A percentile compares a stretch with the other conserved stretches of the same genome.
phyloP scores from a whole-genome alignment of 176 grass and related monocot genomes.

The Eremochloa ophiuroides region DNA sequence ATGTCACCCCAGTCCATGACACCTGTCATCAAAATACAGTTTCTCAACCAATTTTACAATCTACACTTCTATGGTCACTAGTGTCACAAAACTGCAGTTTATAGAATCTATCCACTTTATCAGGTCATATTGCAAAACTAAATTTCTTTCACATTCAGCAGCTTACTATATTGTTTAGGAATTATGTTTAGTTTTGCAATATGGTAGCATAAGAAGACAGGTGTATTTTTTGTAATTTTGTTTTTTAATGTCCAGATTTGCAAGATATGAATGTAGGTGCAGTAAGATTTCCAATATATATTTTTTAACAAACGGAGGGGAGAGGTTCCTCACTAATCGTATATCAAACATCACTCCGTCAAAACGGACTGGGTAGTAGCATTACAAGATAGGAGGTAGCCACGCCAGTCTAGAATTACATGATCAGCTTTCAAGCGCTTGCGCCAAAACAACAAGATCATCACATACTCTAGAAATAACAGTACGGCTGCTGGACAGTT shows the following conservation, averaged over 20 bases:
- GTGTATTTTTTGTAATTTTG: neutral
- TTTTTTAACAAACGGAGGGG: no score
- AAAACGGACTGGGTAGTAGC: no score
- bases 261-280: neutral
- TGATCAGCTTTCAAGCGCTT: no score
- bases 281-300: neutral
- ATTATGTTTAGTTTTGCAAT: neutral
- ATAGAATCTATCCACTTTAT: neutral
- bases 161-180: neutral
- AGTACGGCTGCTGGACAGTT: no score
- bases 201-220: neutral
- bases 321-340: no score
- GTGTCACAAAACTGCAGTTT: neutral
- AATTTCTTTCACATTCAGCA: neutral
- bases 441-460: no score
- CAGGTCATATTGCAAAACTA: neutral
- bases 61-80: neutral
- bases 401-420: no score
- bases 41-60: neutral
- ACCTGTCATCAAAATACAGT: neutral
- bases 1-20: neutral
- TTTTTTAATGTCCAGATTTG: neutral
- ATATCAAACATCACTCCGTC: no score
- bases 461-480: no score
- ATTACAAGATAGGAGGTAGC: no score